Evolutionary conservation across 805 yeast genomes (phyloP).

Genomic region (Teunomyces gatunensis): DNA sequence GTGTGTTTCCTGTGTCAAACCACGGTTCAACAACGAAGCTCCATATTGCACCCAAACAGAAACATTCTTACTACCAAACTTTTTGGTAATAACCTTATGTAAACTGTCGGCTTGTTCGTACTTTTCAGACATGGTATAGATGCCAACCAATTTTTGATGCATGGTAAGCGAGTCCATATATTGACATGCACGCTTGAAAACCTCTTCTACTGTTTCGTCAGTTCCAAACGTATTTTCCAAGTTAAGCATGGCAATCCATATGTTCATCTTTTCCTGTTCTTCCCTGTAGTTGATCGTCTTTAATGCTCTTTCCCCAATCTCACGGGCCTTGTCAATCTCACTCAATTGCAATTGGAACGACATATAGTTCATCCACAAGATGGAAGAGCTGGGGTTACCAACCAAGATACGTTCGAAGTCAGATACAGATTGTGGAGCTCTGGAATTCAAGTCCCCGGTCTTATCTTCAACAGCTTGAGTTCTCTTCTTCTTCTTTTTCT

Average conservation of each 20-base stretch:
- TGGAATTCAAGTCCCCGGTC: slow-evolving; percentile 77
- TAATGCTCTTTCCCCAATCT: slow-evolving; percentile 87
- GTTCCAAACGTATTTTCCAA: slow-evolving; percentile 93
- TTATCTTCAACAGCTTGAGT: slow-evolving; percentile 64
- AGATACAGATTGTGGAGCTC: slow-evolving; percentile 85
- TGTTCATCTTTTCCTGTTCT: slow-evolving; percentile 87
- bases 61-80: slow-evolving; percentile 67
- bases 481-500: slow-evolving; percentile 42
- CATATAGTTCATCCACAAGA: slow-evolving; percentile 97
- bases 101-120: slow-evolving; percentile 65
- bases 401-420: slow-evolving; percentile 91
- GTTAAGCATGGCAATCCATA: slow-evolving; percentile 94
- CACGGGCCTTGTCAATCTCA: slow-evolving; percentile 93
- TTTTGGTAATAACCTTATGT: slow-evolving; percentile 66
- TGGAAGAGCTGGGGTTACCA: slow-evolving; percentile 91
- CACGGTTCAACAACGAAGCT: slow-evolving; percentile 64
- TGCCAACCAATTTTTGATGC: slow-evolving; percentile 75
- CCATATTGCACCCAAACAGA: slow-evolving; percentile 84
- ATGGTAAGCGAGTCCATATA: slow-evolving; percentile 85
- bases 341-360: slow-evolving; percentile 94
- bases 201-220: slow-evolving; percentile 73
- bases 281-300: slow-evolving; percentile 87
- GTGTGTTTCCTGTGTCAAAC: slow-evolving; percentile 59
- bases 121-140: slow-evolving; percentile 73
- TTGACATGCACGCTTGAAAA: slow-evolving; percentile 81